Evolutionary conservation across 139 green algal species (phyloP).

Genomic region (Coelastrella sp.): DNA sequence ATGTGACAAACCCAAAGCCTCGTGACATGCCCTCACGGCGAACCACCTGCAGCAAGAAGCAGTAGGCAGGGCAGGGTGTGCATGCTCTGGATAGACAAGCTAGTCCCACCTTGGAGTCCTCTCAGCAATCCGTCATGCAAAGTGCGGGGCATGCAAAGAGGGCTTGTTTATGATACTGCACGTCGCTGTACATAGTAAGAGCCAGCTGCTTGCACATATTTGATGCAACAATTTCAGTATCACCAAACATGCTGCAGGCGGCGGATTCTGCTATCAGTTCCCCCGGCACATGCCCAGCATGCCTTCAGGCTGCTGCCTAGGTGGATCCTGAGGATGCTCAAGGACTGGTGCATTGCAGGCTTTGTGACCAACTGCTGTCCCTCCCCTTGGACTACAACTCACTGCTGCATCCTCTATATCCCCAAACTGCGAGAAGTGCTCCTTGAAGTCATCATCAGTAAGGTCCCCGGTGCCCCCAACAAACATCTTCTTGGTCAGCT

Average conservation of each 20-base stretch:
- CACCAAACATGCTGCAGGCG: not conserved
- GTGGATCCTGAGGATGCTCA: not conserved
- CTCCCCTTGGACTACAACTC: not conserved
- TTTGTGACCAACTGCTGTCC: not conserved
- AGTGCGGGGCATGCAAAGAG: not conserved
- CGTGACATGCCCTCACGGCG: conserved; percentile 77
- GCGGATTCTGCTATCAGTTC: not conserved
- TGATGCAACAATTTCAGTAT: too few relatives aligned
- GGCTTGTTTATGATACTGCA: not conserved
- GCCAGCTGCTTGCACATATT: too few relatives aligned
- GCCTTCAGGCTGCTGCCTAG: too few relatives aligned
- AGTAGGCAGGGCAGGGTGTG: too few relatives aligned
- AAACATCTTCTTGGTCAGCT: conserved; percentile 83
- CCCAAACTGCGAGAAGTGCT: conserved; percentile 80
- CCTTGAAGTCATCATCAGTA: conserved; percentile 74
- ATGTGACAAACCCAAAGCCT: conserved; percentile 92
- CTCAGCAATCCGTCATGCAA: too few relatives aligned
- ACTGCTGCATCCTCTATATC: conserved; percentile 74
- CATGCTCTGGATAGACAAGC: too few relatives aligned
- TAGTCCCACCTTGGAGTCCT: too few relatives aligned
- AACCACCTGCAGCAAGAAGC: conserved; percentile 63
- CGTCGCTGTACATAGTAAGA: too few relatives aligned
- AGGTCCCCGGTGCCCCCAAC: conserved; percentile 85
- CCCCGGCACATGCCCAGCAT: too few relatives aligned
- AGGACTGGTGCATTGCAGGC: not conserved